Base-by-base conservation (phyloP, 2,329 filamentous ascomycete species). In the Fusarium pseudocircinatum region DNA sequence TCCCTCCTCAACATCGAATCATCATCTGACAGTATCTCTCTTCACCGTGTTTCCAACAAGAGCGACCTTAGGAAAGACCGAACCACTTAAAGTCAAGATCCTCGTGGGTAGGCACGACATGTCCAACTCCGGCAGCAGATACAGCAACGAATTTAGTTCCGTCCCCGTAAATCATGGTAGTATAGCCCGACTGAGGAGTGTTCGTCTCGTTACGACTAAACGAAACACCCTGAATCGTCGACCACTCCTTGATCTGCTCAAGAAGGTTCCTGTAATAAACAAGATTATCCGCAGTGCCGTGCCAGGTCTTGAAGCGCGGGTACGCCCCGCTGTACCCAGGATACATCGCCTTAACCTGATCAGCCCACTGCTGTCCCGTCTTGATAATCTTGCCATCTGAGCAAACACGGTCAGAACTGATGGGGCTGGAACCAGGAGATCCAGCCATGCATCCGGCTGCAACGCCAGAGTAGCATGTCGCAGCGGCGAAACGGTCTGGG, bases 41-140 rank as follows among this genome's bases (percentile, higher is more conserved):
- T n/a, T 6, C 1, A 9, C 5, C 2, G 0, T 1, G 1, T 4
- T 13, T 10, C 7, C 7, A 1, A 58, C 11, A 59, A 5, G 2
- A 7, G 7, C 1, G 7, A 9, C 1, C 20, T 39, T 13, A 66
- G 26, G 32, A 37, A 16, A 66, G 60, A 15, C 63, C 63, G 3
- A 66, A 66, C 63, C 63, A 66, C 18, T 66, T 46, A 8, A 66
- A 66, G 26, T 66, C 63, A 43, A 65, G 60, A 12, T 65, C 36
- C 4, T 44, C 60, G 11, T 66, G 37, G 7, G 39, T 28, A 18
- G 63, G 63, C 1, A 65, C 63, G 22, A 46, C 44, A 28, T 66
- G 63, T 43, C 63, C 63, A 2, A 66, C 63, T 6, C 60, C 63
- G 14, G 24, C 60, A 15, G 63, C 63, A 34, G 63, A 66, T 2